Percentiles rank a stretch among this genome's conserved stretches.
Evolutionary conservation across 768 basidiomycete genomes (phyloP).

Genomic region (Sutorius australiensis): DNA sequence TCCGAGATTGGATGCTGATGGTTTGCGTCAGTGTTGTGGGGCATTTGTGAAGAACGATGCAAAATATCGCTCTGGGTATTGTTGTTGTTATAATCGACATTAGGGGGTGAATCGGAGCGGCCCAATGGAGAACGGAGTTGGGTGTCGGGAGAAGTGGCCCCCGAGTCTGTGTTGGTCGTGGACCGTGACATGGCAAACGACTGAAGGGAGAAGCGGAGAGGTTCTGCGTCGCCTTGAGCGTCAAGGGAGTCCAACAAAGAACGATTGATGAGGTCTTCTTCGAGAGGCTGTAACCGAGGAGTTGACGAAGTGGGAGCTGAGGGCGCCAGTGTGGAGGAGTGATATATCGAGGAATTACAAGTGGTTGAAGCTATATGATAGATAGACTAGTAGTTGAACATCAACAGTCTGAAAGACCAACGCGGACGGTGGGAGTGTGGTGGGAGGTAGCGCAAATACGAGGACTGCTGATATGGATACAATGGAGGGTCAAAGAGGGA

Average conservation of each 20-base stretch:
- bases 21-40: slow-evolving; percentile 29
- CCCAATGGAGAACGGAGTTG: slow-evolving; percentile 50
- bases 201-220: slow-evolving; percentile 33
- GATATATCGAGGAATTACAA: slow-evolving; percentile 29
- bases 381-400: slow-evolving; percentile 35
- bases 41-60: slow-evolving; percentile 24
- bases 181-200: slow-evolving; percentile 47
- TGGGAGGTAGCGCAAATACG: slow-evolving; percentile 34
- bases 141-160: slow-evolving; percentile 46
- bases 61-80: slow-evolving; percentile 35
- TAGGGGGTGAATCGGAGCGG: slow-evolving; percentile 50
- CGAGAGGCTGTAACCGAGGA: slow-evolving; percentile 35
- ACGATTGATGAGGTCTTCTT: slow-evolving; percentile 82
- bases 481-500: slow-evolving; percentile 31
- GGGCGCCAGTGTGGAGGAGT: slow-evolving; percentile 52
- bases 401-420: slow-evolving; percentile 40
- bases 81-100: slow-evolving; percentile 35
- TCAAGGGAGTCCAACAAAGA: slow-evolving; percentile 80
- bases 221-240: slow-evolving; percentile 80
- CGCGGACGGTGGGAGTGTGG: slow-evolving; percentile 27
- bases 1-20: slow-evolving; percentile 32
- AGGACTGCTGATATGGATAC: slow-evolving; percentile 42
- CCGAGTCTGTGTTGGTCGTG: slow-evolving; percentile 51
- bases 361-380: slow-evolving; percentile 26
- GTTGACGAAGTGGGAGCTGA: slow-evolving; percentile 34